A percentile compares a stretch with the other conserved stretches of the same genome.
Evolutionary conservation across 805 yeast species (phyloP).

Genomic region (Yueomyces sinensis): DNA sequence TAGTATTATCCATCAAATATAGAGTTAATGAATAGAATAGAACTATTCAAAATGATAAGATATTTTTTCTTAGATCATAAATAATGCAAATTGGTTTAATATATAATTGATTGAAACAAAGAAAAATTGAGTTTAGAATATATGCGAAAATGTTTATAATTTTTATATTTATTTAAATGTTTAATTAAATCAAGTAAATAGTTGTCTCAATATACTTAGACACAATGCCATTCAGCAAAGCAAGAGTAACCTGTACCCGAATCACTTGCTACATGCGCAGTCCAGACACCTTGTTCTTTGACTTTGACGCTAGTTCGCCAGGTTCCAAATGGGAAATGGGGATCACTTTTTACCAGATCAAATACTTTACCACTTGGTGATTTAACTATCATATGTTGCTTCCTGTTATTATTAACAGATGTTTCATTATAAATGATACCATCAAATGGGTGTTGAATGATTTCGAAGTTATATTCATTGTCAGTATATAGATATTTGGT

Average conservation of each 20-base stretch:
- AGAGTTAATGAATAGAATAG: no score
- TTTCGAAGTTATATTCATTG: slow-evolving; percentile 50
- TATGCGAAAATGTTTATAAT: no score
- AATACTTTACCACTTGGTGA: slow-evolving; percentile 75
- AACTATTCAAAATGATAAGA: no score
- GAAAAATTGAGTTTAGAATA: no score
- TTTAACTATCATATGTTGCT: slow-evolving; percentile 54
- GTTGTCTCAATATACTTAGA: slow-evolving; percentile 4
- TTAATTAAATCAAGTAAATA: no score
- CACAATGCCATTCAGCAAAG: slow-evolving; percentile 82
- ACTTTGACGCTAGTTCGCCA: slow-evolving; percentile 52
- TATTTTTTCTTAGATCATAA: no score
- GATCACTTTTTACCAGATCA: slow-evolving; percentile 40
- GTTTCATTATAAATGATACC: slow-evolving; percentile 26
- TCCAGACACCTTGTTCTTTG: slow-evolving; percentile 69
- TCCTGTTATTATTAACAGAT: slow-evolving; percentile 18
- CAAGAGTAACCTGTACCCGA: slow-evolving; percentile 63
- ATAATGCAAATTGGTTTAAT: no score
- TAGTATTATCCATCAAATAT: no score
- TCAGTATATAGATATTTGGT: slow-evolving; percentile 42
- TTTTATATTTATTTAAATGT: no score
- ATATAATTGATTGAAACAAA: no score
- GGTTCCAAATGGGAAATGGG: slow-evolving; percentile 33
- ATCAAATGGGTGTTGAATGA: slow-evolving; percentile 49
- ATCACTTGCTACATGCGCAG: slow-evolving; percentile 69